Evolutionary conservation across 192 early-diverging fungal genomes (phyloP).

Genomic region (Kickxella alabastrina): DNA sequence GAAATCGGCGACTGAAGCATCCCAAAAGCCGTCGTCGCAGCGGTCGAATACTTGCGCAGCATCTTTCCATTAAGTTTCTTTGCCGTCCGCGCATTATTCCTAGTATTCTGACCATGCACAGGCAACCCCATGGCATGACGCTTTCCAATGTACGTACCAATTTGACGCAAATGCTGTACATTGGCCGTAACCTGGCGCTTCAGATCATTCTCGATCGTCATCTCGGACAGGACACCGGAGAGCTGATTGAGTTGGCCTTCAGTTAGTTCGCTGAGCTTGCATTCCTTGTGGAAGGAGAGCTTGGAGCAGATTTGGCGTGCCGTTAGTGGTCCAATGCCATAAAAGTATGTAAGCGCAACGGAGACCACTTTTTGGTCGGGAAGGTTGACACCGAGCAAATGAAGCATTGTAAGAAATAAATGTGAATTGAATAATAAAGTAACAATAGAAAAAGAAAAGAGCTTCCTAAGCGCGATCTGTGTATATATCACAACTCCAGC

Average conservation of each 20-base stretch:
- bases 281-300: slow-evolving; percentile 78
- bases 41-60: slow-evolving; percentile 52
- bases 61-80: slow-evolving; percentile 68
- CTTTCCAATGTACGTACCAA: slow-evolving; percentile 75
- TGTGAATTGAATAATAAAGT: background rate
- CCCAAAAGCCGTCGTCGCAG: slow-evolving; percentile 18
- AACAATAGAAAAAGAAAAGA: background rate
- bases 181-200: slow-evolving; percentile 66
- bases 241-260: slow-evolving; percentile 86
- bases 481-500: too few species aligned
- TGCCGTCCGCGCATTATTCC: slow-evolving; percentile 83
- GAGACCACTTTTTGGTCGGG: slow-evolving; percentile 84
- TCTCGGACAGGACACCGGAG: slow-evolving; percentile 76
- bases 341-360: slow-evolving; percentile 82
- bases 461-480: background rate
- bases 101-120: slow-evolving; percentile 84
- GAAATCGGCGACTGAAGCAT: slow-evolving; percentile 34
- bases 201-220: slow-evolving; percentile 83
- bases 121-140: slow-evolving; percentile 84
- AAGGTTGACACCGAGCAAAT: slow-evolving; percentile 91
- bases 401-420: slow-evolving; percentile 58
- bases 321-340: slow-evolving; percentile 82
- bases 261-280: slow-evolving; percentile 81
- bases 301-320: slow-evolving; percentile 71
- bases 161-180: slow-evolving; percentile 66